Evolutionary conservation across 2,329 filamentous ascomycete species (phyloP), one percentile per base, ranked within the genome.

Genomic region (Byssothecium circinans): DNA sequence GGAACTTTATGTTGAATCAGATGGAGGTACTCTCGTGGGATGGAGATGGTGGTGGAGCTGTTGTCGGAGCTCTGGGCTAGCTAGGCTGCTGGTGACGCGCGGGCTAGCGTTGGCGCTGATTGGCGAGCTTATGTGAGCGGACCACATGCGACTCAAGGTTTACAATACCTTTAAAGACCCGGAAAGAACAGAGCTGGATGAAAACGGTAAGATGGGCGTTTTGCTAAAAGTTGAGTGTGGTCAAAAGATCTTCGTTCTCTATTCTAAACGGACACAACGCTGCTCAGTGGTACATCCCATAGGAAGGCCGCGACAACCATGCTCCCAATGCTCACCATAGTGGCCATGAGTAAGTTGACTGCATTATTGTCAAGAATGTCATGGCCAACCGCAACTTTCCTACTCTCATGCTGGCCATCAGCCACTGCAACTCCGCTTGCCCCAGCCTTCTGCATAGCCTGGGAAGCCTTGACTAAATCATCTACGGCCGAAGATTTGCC

Each of bases 321-420:
- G 4, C 85, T 88, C 4, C 86, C 82, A 15, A 91, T 56, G 66
- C 89, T 96, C 82, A 95, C 91, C 4, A 78, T 78, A 12, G 83
- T 79, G 0, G 92, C 91, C 92, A 96, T 97, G 47, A 92, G 70
- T 48, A 96, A 83, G 70, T 99, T 99, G 60, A 99, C 91, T 45
- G 89, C 88, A 70, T 99, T 99, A 71, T 99, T 99, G 71, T 95
- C 91, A 47, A 99, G 76, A 52, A 95, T 69, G 67, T 96, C 81
- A 74, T 78, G 57, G 77, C 87, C 71, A 52, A 81, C 87, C 68
- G 88, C 81, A 73, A 74, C 76, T 60, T 82, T 82, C 53, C 75
- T 60, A 33, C 74, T 78, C 47, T 76, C 74, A 35, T 70, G 73
- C 47, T 74, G 67, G 6, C 50, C 50, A 49, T 68, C 67, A 17